Conservation (phyloP, 75 land plant species). For the Cupressus sempervirens region DNA sequence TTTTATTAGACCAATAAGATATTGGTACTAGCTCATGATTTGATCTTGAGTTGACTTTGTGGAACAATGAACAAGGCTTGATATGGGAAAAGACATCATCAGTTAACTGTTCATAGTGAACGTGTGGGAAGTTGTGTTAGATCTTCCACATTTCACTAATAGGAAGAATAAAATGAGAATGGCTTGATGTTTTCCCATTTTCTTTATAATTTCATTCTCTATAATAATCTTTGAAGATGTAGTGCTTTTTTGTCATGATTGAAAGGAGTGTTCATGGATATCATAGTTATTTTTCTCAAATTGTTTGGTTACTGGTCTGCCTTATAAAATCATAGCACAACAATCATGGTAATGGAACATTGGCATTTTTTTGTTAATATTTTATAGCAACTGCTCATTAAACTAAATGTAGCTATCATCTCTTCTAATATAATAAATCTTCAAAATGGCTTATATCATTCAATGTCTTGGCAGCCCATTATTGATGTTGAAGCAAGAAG, state of each 20-base stretch:
- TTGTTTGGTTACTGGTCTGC: background rate
- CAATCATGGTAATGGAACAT: background rate
- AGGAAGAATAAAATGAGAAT: background rate
- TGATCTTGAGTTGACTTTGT: background rate
- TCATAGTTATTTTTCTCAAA: background rate
- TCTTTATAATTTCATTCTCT: background rate
- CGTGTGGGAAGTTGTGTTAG: background rate
- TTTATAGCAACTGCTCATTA: background rate
- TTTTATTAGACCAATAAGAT: background rate
- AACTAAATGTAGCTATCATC: background rate
- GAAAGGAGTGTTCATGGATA: background rate
- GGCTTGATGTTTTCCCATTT: background rate
- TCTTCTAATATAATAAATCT: background rate
- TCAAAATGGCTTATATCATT: background rate
- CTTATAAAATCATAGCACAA: background rate
- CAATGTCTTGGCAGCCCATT: conserved; percentile 59
- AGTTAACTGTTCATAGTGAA: background rate
- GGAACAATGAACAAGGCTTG: background rate
- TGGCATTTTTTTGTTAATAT: background rate
- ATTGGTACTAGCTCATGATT: background rate
- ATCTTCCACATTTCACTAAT: background rate
- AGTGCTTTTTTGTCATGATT: background rate
- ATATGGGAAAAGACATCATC: background rate
- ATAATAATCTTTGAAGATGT: background rate
- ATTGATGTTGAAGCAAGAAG: conserved; percentile 87